phyloP scores from a whole-genome alignment of 352 stramenopile genomes.

The Pilasporangium apinafurcum region DNA sequence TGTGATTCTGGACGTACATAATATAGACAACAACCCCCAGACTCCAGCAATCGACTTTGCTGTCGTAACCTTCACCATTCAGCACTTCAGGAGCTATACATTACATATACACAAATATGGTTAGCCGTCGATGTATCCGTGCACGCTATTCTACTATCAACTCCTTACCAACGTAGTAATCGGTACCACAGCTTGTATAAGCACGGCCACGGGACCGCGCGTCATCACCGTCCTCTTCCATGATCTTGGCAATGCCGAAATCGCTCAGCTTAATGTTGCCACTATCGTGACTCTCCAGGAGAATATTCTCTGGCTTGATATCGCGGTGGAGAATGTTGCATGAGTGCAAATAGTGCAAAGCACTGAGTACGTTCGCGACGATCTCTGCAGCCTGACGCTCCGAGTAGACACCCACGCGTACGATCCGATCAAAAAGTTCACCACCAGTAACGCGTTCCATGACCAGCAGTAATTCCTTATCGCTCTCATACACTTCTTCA shows the following conservation, averaged over 20 bases:
- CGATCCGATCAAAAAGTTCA: slow-evolving; percentile 82
- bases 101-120: slow-evolving; percentile 1
- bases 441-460: slow-evolving; percentile 86
- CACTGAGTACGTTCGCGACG: slow-evolving; percentile 62
- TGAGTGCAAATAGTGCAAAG: slow-evolving; percentile 70
- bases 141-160: not conserved
- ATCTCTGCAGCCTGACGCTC: slow-evolving; percentile 75
- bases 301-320: slow-evolving; percentile 82
- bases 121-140: not conserved
- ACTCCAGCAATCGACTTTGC: slow-evolving; percentile 84
- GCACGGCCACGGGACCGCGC: slow-evolving; percentile 58
- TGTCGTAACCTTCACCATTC: slow-evolving; percentile 83
- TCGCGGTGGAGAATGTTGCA: slow-evolving; percentile 80
- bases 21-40: slow-evolving; percentile 85
- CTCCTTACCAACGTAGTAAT: slow-evolving; percentile 79
- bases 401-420: slow-evolving; percentile 76
- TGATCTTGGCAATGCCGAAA: slow-evolving; percentile 80
- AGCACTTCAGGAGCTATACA: slow-evolving; percentile 66
- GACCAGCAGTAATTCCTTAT: slow-evolving; percentile 82
- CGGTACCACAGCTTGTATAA: slow-evolving; percentile 84
- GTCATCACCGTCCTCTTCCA: slow-evolving; percentile 74
- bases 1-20: slow-evolving; percentile 38
- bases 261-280: slow-evolving; percentile 76
- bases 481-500: slow-evolving; percentile 82
- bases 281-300: slow-evolving; percentile 69